Evolutionary conservation across 257 asterid species (phyloP).

Genomic region (Solanum chilense): DNA sequence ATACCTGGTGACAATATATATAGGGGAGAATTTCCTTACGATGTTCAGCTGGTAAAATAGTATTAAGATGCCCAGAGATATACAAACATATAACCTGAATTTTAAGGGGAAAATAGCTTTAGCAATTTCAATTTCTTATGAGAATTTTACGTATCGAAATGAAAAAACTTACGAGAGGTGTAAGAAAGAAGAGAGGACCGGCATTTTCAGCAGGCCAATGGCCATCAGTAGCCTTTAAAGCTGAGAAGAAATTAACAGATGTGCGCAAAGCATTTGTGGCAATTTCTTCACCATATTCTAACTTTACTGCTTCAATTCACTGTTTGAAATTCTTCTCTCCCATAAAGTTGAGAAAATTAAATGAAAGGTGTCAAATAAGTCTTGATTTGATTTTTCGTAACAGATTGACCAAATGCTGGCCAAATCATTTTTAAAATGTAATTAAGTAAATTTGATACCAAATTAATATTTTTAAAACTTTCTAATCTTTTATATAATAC

Average conservation of each 20-base stretch:
- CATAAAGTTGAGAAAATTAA: background rate
- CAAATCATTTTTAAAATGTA: too few relatives aligned
- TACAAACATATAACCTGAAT: slow-evolving; percentile 51
- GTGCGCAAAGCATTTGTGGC: slow-evolving; percentile 46
- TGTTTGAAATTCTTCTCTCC: slow-evolving; percentile 34
- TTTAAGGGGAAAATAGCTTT: background rate
- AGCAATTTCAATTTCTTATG: background rate
- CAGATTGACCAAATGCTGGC: too few relatives aligned
- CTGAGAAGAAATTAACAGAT: slow-evolving; percentile 57
- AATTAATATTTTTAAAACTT: too few relatives aligned
- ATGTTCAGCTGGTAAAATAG: slow-evolving; percentile 25
- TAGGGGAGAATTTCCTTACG: slow-evolving; percentile 57
- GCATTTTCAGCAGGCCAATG: slow-evolving; percentile 90
- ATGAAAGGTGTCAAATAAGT: too few relatives aligned
- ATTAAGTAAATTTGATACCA: too few relatives aligned
- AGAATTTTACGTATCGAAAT: too few relatives aligned
- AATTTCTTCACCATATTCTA: slow-evolving; percentile 53
- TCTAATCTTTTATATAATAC: too few relatives aligned
- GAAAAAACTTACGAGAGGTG: slow-evolving; percentile 39
- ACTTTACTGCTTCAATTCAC: slow-evolving; percentile 26
- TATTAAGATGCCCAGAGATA: slow-evolving; percentile 34
- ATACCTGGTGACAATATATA: slow-evolving; percentile 59
- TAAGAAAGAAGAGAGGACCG: slow-evolving; percentile 71
- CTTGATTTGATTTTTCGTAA: too few relatives aligned
- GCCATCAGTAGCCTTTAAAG: slow-evolving; percentile 78